Percentiles rank a stretch among this genome's conserved stretches.
phyloP scores from a whole-genome alignment of 768 basidiomycete species.

The Lactarius sanguifluus region DNA sequence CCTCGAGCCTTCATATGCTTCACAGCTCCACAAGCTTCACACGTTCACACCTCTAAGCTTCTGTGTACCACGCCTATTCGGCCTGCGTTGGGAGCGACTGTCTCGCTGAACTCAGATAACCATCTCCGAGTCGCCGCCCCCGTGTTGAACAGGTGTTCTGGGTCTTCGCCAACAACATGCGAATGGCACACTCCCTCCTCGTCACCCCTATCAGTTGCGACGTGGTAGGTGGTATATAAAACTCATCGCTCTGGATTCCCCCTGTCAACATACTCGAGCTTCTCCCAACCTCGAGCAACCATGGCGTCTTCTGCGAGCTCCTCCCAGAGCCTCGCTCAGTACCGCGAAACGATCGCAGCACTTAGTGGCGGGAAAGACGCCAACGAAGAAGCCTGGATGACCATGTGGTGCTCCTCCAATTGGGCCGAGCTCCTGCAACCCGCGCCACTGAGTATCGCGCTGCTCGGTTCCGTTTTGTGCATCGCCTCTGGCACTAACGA shows the following conservation, averaged over 20 bases:
- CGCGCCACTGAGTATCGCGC: slow-evolving; percentile 20
- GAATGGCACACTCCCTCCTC: background rate
- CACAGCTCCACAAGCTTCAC: background rate
- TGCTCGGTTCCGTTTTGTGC: slow-evolving; percentile 20
- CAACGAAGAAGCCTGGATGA: slow-evolving; percentile 8
- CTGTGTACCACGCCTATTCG: background rate
- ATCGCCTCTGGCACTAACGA: slow-evolving; percentile 21
- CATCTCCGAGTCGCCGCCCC: background rate
- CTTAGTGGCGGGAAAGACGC: slow-evolving; percentile 4
- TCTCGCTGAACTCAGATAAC: background rate
- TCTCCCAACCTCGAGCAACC: background rate
- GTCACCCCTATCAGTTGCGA: background rate
- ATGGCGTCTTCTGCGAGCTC: background rate
- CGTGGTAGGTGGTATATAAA: background rate
- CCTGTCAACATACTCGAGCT: background rate
- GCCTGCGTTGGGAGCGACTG: background rate
- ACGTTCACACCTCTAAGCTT: background rate
- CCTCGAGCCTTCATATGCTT: background rate
- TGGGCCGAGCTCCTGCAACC: slow-evolving; percentile 27
- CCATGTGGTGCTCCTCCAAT: slow-evolving; percentile 27
- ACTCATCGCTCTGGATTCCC: background rate
- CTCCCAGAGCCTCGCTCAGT: slow-evolving; percentile 3
- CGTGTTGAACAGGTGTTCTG: background rate
- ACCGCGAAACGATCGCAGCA: background rate
- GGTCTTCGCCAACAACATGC: background rate